A percentile compares a stretch with the other conserved stretches of the same genome.
phyloP scores from a whole-genome alignment of 805 yeast genomes.

The Blastobotrys americana region DNA sequence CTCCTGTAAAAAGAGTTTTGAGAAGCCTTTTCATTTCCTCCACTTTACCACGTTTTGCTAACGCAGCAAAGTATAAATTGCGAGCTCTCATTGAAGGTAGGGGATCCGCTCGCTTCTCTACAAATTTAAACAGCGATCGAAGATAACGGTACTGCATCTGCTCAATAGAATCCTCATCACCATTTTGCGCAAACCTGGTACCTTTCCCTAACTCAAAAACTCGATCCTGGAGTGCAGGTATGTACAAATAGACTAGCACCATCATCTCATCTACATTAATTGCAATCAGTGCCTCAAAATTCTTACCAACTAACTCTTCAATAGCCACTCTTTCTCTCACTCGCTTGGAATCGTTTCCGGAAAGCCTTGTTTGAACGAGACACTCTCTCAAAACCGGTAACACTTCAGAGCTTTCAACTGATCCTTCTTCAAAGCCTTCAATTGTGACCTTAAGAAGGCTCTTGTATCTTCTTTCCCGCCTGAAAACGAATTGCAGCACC shows the following conservation, averaged over 20 bases:
- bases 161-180: constrained; percentile 18
- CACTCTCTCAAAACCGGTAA: constrained; percentile 18
- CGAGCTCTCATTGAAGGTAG: constrained; percentile 15
- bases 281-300: constrained; percentile 25
- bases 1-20: constrained; percentile 28
- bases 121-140: constrained; percentile 15
- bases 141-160: constrained; percentile 24
- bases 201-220: no score
- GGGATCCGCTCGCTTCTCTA: constrained; percentile 2
- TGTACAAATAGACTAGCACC: constrained; percentile 30
- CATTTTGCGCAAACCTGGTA: background rate
- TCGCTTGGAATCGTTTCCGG: background rate
- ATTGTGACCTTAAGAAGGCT: constrained; percentile 53
- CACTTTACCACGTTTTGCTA: constrained; percentile 19
- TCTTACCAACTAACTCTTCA: constrained; percentile 23
- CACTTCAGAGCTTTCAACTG: constrained; percentile 6
- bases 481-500: constrained; percentile 53
- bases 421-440: constrained; percentile 2
- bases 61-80: constrained; percentile 16
- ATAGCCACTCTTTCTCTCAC: constrained; percentile 19
- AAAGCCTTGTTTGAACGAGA: constrained; percentile 4
- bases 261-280: constrained; percentile 35
- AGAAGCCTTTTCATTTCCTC: constrained; percentile 19
- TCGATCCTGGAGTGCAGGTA: constrained; percentile 36
- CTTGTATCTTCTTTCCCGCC: constrained; percentile 44